phyloP scores from a whole-genome alignment of 73 alveolate genomes.

The Blepharisma stoltei region DNA sequence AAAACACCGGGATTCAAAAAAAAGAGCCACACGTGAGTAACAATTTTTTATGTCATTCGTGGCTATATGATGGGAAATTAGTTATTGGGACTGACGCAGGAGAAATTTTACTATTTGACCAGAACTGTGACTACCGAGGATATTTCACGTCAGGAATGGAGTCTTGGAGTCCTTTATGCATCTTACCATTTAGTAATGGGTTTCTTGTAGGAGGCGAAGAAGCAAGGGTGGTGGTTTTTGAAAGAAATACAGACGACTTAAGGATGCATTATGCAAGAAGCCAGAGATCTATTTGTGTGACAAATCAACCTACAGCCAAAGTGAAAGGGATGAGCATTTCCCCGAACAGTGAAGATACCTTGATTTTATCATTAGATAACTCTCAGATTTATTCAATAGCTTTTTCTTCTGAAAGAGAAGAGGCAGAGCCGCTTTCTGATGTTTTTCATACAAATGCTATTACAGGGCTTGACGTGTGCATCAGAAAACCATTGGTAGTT shows the following conservation, averaged over 20 bases:
- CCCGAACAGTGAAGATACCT: conserved; percentile 7
- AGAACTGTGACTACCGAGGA: conserved; percentile 77
- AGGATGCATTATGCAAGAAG: neutral
- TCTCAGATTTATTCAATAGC: conserved; percentile 5
- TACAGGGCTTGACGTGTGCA: conserved; percentile 95
- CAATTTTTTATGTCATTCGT: conserved; percentile 73
- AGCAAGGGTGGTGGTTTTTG: conserved; percentile 71
- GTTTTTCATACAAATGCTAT: conserved; percentile 44
- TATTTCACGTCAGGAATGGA: conserved; percentile 44
- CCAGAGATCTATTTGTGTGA: neutral
- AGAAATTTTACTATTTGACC: conserved; percentile 68
- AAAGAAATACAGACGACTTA: conserved; percentile 63
- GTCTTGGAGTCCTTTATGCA: conserved; percentile 28
- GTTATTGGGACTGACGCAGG: conserved; percentile 89
- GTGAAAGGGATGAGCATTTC: conserved; percentile 5
- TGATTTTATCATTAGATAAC: conserved; percentile 14
- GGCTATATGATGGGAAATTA: conserved; percentile 81
- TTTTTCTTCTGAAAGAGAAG: conserved; percentile 6
- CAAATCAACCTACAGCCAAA: conserved; percentile 24
- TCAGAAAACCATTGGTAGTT: conserved; percentile 96
- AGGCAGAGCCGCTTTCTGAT: conserved; percentile 8
- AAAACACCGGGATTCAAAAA: conserved; percentile 20
- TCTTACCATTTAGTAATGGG: conserved; percentile 57
- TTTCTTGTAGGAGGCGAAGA: conserved; percentile 78
- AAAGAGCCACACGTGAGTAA: conserved; percentile 49